Conservation (phyloP, 805 yeast species). For the Barnettozyma salicaria region DNA sequence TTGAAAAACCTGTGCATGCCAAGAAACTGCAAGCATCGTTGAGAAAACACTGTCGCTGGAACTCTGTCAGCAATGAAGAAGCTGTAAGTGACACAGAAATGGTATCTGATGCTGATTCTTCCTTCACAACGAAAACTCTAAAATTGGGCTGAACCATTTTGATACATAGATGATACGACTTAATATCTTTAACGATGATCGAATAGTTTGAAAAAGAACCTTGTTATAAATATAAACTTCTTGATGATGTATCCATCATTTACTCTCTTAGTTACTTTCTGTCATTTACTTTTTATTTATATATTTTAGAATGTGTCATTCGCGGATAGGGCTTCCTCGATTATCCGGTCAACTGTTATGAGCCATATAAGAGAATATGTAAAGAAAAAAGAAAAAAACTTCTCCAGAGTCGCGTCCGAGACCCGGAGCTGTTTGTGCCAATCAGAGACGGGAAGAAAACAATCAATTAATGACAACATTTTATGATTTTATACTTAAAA, state of each 20-base stretch:
- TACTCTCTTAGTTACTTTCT: too few species aligned
- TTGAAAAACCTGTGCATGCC: slow-evolving; percentile 59
- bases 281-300: too few species aligned
- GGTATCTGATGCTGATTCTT: slow-evolving; percentile 30
- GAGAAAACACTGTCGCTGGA: slow-evolving; percentile 25
- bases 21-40: slow-evolving; percentile 17
- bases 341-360: too few species aligned
- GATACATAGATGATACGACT: not conserved
- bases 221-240: too few species aligned
- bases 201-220: too few species aligned
- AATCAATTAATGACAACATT: slow-evolving; percentile 4
- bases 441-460: slow-evolving; percentile 11
- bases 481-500: not conserved
- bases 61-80: slow-evolving; percentile 20
- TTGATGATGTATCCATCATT: too few species aligned
- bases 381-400: not conserved
- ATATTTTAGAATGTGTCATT: too few species aligned
- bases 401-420: slow-evolving; percentile 14
- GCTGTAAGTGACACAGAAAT: slow-evolving; percentile 27
- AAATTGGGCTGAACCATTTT: not conserved
- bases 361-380: not conserved
- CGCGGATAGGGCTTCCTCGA: too few species aligned
- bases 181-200: not conserved
- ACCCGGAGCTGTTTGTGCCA: slow-evolving; percentile 12
- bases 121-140: slow-evolving; percentile 8